Conservation (phyloP, 495 filamentous ascomycete genomes). For the Tuber melanosporum region DNA sequence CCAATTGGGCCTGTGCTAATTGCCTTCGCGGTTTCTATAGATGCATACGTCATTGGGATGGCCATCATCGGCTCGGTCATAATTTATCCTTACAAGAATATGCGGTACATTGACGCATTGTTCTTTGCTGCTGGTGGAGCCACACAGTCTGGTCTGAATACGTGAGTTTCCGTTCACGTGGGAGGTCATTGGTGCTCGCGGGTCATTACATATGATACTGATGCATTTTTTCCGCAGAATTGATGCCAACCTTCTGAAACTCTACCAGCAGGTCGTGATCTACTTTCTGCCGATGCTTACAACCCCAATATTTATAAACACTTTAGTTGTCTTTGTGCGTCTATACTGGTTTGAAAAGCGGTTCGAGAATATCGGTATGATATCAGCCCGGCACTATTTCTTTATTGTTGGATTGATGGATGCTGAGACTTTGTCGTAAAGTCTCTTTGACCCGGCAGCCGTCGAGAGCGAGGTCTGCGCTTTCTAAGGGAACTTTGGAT, state of each 20-base stretch:
- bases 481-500: conserved; percentile 50
- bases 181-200: neutral
- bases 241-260: conserved; percentile 64
- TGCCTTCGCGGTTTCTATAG: conserved; percentile 43
- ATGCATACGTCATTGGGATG: conserved; percentile 69
- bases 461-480: conserved; percentile 43
- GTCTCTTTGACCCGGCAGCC: conserved; percentile 34
- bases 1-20: neutral
- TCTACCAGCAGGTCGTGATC: conserved; percentile 72
- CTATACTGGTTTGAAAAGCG: conserved; percentile 97
- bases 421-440: conserved; percentile 8
- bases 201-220: conserved; percentile 12
- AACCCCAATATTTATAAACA: conserved; percentile 87
- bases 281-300: conserved; percentile 64
- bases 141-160: conserved; percentile 90
- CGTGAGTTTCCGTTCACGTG: conserved; percentile 44
- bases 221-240: conserved; percentile 46
- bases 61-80: conserved; percentile 67
- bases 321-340: conserved; percentile 79
- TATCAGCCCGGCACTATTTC: conserved; percentile 24
- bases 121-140: conserved; percentile 73
- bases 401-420: neutral
- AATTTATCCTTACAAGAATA: conserved; percentile 53
- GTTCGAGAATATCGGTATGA: conserved; percentile 69
- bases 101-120: conserved; percentile 82